Base-by-base conservation (phyloP, 2,329 filamentous ascomycete species). In the Colletotrichum plurivorum region DNA sequence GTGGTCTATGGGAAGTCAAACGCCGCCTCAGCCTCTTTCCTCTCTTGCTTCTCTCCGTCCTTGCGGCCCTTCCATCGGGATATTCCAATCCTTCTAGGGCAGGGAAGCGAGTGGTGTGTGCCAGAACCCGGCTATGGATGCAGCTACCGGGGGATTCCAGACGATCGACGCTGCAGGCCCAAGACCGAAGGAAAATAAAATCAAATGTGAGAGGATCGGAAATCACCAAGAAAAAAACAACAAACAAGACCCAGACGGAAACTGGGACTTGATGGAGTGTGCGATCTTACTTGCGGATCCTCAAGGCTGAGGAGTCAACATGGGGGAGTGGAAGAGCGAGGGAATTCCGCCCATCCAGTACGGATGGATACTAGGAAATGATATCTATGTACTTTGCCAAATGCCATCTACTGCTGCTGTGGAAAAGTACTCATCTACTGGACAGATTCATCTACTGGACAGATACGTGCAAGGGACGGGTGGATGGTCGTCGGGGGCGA, bases 11-110 rank as follows among this genome's bases (percentile, higher is more conserved):
- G 48, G 58, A 52, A 43, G 58, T 31, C 36, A 61, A 27, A 61
- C 58, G 48, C 58, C 58, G 48, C 58, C 43, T 61, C 58, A 61
- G 58, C 59, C 59, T 62, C 58, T 46, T 61, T 39, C 6, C 15
- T 16, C 31, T 25, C 18, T 46, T 46, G 43, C 16, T n/a, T 20
- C 27, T 10, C 56, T 8, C 22, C 45, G 5, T 48, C 43, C 22
- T 31, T 36, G 31, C 31, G 31, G 31, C 31, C 9, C 55, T 58
- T 58, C 18, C 13, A 51, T 62, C 59, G 59, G 59, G 36, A 54
- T 16, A 36, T 46, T 54, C 51, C 13, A 36, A 41, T 10, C 58
- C 22, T 54, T 62, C 49, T 46, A 54, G 49, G 27, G 57, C 18
- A 49, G 20, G 43, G 18, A 46, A 46, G 15, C 16, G 3, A 3